Evolutionary conservation across 2,329 filamentous ascomycete species (phyloP).

Genomic region (Hypoxylon sp.): DNA sequence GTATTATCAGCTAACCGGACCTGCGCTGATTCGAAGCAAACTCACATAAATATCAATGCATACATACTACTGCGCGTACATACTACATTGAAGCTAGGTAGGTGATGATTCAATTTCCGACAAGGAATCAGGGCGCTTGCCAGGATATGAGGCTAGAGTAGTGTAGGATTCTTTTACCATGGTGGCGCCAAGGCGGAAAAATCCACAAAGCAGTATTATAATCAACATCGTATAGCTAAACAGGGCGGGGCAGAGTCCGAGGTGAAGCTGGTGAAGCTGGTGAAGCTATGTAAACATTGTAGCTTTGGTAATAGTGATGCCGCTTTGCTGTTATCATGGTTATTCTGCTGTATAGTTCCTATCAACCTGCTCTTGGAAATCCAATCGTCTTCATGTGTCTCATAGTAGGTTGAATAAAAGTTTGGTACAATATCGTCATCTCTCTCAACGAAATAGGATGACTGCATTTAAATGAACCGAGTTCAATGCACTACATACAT

Average conservation of each 20-base stretch:
- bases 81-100: not conserved
- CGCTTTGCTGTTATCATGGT: constrained; percentile 4
- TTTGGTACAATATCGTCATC: constrained; percentile 12
- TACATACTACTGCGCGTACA: not conserved
- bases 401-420: not conserved
- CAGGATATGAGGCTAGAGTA: constrained; percentile 3
- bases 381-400: no score
- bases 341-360: not conserved
- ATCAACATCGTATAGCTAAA: no score
- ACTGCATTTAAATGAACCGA: constrained; percentile 12
- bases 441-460: constrained; percentile 11
- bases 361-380: no score
- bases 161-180: constrained; percentile 10
- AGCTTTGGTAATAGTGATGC: constrained; percentile 3
- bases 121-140: constrained; percentile 1
- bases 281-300: no score
- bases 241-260: constrained; percentile 7
- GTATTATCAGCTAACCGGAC: no score
- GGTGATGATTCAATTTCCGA: constrained; percentile 1
- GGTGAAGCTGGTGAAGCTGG: constrained; percentile 10
- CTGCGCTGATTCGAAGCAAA: no score
- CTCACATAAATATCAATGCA: not conserved
- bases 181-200: constrained; percentile 24
- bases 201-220: constrained; percentile 17
- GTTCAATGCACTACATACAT: constrained; percentile 26